Base-by-base conservation (phyloP, 495 filamentous ascomycete species). In the Penicillium antarcticum region DNA sequence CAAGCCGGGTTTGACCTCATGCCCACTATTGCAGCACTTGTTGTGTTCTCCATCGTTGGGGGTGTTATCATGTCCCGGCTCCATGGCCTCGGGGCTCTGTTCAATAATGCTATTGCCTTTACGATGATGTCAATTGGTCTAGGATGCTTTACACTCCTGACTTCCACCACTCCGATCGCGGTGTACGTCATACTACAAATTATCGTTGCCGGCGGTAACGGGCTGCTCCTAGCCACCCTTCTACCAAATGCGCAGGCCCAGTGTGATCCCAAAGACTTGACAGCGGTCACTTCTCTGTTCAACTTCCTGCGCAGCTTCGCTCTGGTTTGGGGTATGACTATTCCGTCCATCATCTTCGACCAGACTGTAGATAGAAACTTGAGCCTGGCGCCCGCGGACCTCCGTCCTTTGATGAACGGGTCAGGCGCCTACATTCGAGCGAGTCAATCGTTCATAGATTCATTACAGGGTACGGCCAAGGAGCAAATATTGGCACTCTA, bases 1-100 rank as follows among this genome's bases (percentile, higher is more conserved):
- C 42, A 33, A 6, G 17, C 53, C 14, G 53, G 53, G 4, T 18
- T 56, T 9, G 18, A 36, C 12, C n/a, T 51, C 3, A 32, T 55
- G 9, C 46, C 46, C 6, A 55, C 21, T 11, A 33, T 44, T 14
- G 17, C 47, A 12, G 17, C 32, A 1, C 5, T 38, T 3, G 21
- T 47, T 2, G 24, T 38, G 2, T 18, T 24, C 23, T 29, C 42
- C 21, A 43, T 51, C n/a, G 31, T 51, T 2, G 42, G 18, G 0
- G 53, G 36, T 4, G n/a, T 19, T 17, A 6, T 42, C 11, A 47
- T 47, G 45, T 47, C 45, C 14, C 14, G 17, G 14, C 13, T 37
- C 9, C 13, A n/a, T 37, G 12, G n/a, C 12, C 17, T 17, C 4
- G 16, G 35, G 35, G n/a, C 35, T 17, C 5, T 37, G 2, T 1